Evolutionary conservation across 2,329 filamentous ascomycete genomes (phyloP).

Genomic region (Microdochium nivale): DNA sequence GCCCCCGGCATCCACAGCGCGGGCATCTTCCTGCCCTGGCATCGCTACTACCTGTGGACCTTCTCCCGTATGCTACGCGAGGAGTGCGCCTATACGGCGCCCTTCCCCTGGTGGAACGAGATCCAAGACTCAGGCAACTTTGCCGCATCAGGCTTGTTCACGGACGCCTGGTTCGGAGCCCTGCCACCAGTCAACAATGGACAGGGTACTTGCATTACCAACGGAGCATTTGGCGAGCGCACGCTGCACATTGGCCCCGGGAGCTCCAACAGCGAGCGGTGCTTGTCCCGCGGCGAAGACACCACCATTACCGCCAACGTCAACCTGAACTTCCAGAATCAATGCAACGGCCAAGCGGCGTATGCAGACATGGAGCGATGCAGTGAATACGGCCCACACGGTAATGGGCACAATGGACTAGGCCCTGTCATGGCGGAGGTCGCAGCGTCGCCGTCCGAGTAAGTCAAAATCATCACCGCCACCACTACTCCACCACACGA

Average conservation of each 20-base stretch:
- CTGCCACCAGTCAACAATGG: constrained; percentile 12
- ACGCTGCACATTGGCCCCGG: constrained; percentile 23
- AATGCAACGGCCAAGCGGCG: constrained; percentile 17
- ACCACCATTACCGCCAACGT: constrained; percentile 19
- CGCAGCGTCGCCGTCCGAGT: constrained; percentile 20
- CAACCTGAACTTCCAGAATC: constrained; percentile 19
- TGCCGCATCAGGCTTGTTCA: constrained; percentile 19
- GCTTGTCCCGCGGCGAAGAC: constrained; percentile 23
- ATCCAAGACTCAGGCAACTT: constrained; percentile 23
- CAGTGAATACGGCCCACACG: constrained; percentile 23
- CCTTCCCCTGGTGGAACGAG: constrained; percentile 32
- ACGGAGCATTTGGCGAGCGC: constrained; percentile 18
- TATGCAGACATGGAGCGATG: constrained; percentile 22
- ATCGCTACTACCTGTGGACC: constrained; percentile 26
- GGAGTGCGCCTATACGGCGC: constrained; percentile 26
- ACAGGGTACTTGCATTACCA: constrained; percentile 21
- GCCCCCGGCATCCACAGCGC: constrained; percentile 21
- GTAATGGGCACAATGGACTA: constrained; percentile 25
- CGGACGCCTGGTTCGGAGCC: constrained; percentile 17
- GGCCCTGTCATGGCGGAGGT: constrained; percentile 26
- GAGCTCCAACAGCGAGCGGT: constrained; percentile 15
- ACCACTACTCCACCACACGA: background rate
- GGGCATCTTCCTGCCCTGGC: constrained; percentile 28
- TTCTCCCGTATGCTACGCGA: constrained; percentile 26
- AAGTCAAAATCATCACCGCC: background rate